phyloP scores from a whole-genome alignment of 2,329 filamentous ascomycete species.

The Trichoderma sp. region DNA sequence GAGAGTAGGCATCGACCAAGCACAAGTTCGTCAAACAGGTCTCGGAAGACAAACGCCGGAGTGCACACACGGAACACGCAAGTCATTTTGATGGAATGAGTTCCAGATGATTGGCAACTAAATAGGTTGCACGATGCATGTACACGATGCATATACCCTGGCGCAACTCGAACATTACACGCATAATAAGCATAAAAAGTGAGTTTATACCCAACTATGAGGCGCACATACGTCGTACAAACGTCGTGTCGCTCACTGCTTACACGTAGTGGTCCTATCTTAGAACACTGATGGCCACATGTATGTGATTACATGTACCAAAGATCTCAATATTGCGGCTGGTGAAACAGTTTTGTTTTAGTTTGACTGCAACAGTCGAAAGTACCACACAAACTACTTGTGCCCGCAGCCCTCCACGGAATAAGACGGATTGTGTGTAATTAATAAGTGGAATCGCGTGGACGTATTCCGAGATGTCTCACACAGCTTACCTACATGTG shows the following conservation, averaged over 20 bases:
- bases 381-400: background rate
- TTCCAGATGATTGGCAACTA: background rate
- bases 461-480: background rate
- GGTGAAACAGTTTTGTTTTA: background rate
- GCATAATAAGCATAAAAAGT: background rate
- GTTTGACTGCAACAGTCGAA: background rate
- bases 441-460: background rate
- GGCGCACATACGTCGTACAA: background rate
- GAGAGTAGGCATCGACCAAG: background rate
- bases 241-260: background rate
- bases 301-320: background rate
- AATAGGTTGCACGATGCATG: background rate
- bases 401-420: background rate
- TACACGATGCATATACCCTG: background rate
- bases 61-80: background rate
- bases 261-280: background rate
- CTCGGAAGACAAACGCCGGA: background rate
- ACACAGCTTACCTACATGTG: background rate
- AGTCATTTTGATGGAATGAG: background rate
- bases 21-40: background rate
- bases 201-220: background rate
- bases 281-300: background rate
- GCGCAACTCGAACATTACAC: background rate
- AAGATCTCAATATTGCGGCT: background rate
- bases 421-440: background rate